A percentile compares a stretch with the other conserved stretches of the same genome.
Conservation (phyloP, 139 green algal genomes). For the Tetradesmus obliquus region DNA sequence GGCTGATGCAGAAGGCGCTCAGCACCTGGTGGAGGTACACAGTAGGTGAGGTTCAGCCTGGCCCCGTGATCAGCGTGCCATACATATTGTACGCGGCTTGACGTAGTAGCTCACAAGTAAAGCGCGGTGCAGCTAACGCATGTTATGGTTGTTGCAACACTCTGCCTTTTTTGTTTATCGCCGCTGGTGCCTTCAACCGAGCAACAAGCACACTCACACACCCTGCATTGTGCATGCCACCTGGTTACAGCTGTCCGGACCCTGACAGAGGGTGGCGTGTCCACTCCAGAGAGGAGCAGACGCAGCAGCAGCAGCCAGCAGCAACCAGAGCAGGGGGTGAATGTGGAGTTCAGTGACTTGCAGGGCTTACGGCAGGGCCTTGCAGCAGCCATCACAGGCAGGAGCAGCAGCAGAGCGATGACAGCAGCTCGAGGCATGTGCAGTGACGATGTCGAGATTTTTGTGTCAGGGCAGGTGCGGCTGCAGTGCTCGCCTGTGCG, state of each 20-base stretch:
- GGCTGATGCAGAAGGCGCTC: slow-evolving; percentile 15
- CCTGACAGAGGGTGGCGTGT: background rate
- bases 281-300: background rate
- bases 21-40: slow-evolving; percentile 11
- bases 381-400: background rate
- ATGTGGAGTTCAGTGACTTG: background rate
- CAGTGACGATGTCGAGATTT: background rate
- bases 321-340: background rate
- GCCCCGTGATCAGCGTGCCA: background rate
- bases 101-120: too few relatives aligned
- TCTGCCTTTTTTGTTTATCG: too few relatives aligned
- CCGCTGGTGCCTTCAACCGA: too few relatives aligned
- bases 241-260: background rate
- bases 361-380: slow-evolving; percentile 19
- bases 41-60: background rate
- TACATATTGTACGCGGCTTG: background rate
- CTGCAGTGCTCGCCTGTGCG: slow-evolving; percentile 11
- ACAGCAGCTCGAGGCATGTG: background rate
- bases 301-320: background rate
- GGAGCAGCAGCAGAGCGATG: background rate
- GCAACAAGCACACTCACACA: too few relatives aligned
- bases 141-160: too few relatives aligned
- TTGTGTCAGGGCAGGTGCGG: slow-evolving; percentile 22
- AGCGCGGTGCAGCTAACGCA: too few relatives aligned
- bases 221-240: background rate